Evolutionary conservation across 1,139 yeast species (phyloP).

Genomic region (Pichia kudriavzevii): DNA sequence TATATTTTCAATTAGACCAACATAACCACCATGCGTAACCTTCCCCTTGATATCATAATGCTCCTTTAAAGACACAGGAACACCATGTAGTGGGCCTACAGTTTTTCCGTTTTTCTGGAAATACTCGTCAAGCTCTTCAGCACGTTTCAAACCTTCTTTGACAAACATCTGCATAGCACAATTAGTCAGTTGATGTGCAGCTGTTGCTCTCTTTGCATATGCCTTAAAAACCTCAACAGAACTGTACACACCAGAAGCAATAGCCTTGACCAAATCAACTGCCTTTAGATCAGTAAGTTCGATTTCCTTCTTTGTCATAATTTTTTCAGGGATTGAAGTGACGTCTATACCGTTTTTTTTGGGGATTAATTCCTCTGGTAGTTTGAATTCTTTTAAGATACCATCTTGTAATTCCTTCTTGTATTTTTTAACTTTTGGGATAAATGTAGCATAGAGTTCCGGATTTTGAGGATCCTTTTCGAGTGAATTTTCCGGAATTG

Average conservation of each 20-base stretch:
- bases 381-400: constrained; percentile 20
- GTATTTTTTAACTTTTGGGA: constrained; percentile 23
- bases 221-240: constrained; percentile 46
- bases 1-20: constrained; percentile 37
- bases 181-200: constrained; percentile 43
- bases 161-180: constrained; percentile 49
- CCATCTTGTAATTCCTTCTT: constrained; percentile 15
- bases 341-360: constrained; percentile 26
- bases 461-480: constrained; percentile 15
- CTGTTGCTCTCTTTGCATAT: constrained; percentile 41
- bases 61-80: constrained; percentile 53
- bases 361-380: constrained; percentile 20
- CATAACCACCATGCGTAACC: constrained; percentile 47
- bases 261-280: constrained; percentile 31
- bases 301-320: constrained; percentile 28
- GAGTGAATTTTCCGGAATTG: background rate
- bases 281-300: constrained; percentile 33
- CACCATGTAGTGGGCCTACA: constrained; percentile 44
- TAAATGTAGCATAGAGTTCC: constrained; percentile 15
- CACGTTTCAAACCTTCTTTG: constrained; percentile 32
- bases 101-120: constrained; percentile 32
- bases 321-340: constrained; percentile 30
- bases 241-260: constrained; percentile 30
- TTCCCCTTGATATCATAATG: constrained; percentile 50
- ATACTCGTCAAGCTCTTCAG: constrained; percentile 30